A percentile compares a stretch with the other conserved stretches of the same genome.
These are phyloP conservation scores for Hypseocharis bilobata DNA, from an alignment of 441 rosid species.

Conservation along the genomic window DNA sequence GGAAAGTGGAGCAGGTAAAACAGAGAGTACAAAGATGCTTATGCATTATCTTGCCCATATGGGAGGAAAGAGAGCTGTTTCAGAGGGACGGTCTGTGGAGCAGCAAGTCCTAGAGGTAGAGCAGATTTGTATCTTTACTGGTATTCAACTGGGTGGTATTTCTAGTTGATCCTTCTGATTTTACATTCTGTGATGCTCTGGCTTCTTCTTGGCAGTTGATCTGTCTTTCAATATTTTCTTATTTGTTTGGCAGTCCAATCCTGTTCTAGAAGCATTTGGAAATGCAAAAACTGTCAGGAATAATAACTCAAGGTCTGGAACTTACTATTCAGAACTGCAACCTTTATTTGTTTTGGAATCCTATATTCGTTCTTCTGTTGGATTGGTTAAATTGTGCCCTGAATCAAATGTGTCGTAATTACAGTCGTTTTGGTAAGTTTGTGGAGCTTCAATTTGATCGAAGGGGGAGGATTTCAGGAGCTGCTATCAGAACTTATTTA, in stretches of 20 bases:
- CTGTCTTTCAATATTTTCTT: conserved; percentile 12
- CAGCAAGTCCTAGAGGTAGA: conserved; percentile 69
- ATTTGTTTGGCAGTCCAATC: conserved; percentile 48
- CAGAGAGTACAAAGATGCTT: conserved; percentile 74
- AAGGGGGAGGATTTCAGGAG: conserved; percentile 61
- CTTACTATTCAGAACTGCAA: background rate
- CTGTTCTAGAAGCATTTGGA: conserved; percentile 75
- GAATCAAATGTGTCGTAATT: conserved; percentile 16
- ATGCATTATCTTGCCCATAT: conserved; percentile 62
- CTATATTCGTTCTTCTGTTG: conserved; percentile 8
- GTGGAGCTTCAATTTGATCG: conserved; percentile 68
- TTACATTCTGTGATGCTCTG: background rate
- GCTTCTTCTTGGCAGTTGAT: conserved; percentile 18
- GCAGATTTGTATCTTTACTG: background rate
- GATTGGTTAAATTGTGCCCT: conserved; percentile 11
- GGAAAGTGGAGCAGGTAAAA: conserved; percentile 79
- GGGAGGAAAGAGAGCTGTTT: conserved; percentile 49
- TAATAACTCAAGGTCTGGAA: conserved; percentile 56
- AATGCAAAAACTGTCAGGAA: conserved; percentile 71
- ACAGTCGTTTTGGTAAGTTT: conserved; percentile 74
- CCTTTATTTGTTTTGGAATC: conserved; percentile 1
- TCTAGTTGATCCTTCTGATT: conserved; percentile 14
- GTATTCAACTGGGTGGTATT: conserved; percentile 10
- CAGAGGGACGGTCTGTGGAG: conserved; percentile 60
- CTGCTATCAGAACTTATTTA: conserved; percentile 68